Base-by-base conservation (phyloP, 805 yeast species). In the Lipomyces orientalis region DNA sequence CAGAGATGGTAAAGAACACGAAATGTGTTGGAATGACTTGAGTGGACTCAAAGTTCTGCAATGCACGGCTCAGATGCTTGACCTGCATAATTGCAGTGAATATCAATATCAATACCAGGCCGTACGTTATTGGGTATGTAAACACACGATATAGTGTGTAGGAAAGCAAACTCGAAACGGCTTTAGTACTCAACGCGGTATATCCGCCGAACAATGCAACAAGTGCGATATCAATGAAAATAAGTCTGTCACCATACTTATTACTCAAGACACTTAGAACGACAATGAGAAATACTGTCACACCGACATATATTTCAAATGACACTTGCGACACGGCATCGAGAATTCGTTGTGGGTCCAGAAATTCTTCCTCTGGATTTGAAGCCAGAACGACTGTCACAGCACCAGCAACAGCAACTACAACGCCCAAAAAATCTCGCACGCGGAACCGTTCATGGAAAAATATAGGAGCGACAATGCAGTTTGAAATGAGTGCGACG, bases 21-120 rank as follows among this genome's bases (percentile, higher is more conserved):
- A 83, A 84, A 71, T 84, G 86, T 51, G 83, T 78, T 0, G 87
- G 87, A 8, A 84, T 81, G 2, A 84, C 86, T 6, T 81, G 79
- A 51, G 85, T 82, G 1, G 84, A 81, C 19, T 80, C 80, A 62
- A 81, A 83, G 14, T 75, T 71, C 51, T 76, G 76, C 52, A 84
- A 74, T 2, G 83, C 80, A 19, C 78, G 76, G 67, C 80, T 79
- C 14, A 84, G 73, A 39, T 79, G 77, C 43, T 76, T 73, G 37
- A 83, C 77, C 68, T 84, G 86, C 51, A 81, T 71, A 1, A 79
- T 73, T 0, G 85, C 83, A 0, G 85, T 80, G n/a, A 76, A 64
- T 0, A 78, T 71, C 6, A 81, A 71, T 1, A 81, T 75, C 4
- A 74, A 31, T 0, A 79, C 62, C 34, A 82, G 74, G 8, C 70